A percentile compares a stretch with the other conserved stretches of the same genome.
Evolutionary conservation across 2,329 filamentous ascomycete genomes (phyloP).

Genomic region (Fusarium sp.): DNA sequence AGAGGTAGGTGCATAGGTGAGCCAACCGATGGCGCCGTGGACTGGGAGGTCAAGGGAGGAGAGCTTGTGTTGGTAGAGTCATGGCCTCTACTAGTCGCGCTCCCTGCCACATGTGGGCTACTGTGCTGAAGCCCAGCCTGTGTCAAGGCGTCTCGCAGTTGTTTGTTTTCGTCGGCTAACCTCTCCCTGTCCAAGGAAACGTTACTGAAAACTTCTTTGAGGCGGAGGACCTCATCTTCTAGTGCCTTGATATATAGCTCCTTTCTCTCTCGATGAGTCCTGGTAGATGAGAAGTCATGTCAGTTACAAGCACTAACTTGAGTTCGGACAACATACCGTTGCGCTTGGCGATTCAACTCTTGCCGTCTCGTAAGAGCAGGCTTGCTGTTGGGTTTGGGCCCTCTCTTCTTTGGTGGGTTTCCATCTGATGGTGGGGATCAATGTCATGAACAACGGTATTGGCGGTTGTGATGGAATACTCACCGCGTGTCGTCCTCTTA

Average conservation of each 20-base stretch:
- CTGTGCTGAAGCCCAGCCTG: slow-evolving; percentile 66
- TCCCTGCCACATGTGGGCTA: slow-evolving; percentile 58
- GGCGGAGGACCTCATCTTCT: slow-evolving; percentile 89
- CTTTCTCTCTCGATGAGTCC: slow-evolving; percentile 96
- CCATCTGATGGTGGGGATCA: slow-evolving; percentile 74
- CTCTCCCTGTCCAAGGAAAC: slow-evolving; percentile 82
- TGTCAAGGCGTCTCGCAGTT: slow-evolving; percentile 72
- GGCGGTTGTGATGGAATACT: slow-evolving; percentile 19
- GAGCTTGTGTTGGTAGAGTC: slow-evolving; percentile 64
- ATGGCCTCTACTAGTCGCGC: slow-evolving; percentile 69
- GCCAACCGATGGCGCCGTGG: slow-evolving; percentile 58
- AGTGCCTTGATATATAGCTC: slow-evolving; percentile 96
- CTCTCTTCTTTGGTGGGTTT: slow-evolving; percentile 87
- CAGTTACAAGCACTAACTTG: slow-evolving; percentile 6
- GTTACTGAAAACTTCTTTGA: slow-evolving; percentile 87
- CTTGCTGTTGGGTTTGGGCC: slow-evolving; percentile 96
- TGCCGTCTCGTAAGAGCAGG: slow-evolving; percentile 92
- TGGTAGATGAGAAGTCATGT: slow-evolving; percentile 56
- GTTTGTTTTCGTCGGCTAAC: slow-evolving; percentile 83
- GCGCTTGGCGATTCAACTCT: slow-evolving; percentile 94
- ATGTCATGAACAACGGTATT: slow-evolving; percentile 4
- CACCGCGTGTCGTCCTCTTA: slow-evolving; percentile 85
- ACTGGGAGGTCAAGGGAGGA: slow-evolving; percentile 63
- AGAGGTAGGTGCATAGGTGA: slow-evolving; percentile 50
- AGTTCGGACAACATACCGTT: slow-evolving; percentile 74